Conservation (phyloP, 1,139 yeast species). For the Scheffersomyces lignicola region DNA sequence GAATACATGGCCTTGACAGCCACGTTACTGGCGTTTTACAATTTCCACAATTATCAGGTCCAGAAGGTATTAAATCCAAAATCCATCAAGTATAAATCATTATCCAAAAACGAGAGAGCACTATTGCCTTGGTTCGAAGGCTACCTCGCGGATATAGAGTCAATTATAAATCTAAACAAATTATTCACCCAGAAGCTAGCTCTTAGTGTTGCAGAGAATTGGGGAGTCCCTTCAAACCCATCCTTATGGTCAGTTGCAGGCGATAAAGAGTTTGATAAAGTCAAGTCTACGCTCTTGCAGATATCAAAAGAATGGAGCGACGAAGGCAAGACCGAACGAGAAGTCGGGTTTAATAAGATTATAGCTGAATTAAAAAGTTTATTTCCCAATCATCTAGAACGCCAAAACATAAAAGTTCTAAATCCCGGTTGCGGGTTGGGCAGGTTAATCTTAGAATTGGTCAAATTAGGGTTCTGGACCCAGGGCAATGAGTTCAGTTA, state of each 20-base stretch:
- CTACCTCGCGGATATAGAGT: constrained; percentile 45
- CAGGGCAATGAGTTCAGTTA: constrained; percentile 86
- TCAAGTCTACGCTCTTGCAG: constrained; percentile 62
- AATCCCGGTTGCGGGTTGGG: constrained; percentile 90
- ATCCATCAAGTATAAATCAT: constrained; percentile 24
- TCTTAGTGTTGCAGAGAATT: constrained; percentile 43
- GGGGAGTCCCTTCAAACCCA: constrained; percentile 52
- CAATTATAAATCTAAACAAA: constrained; percentile 51
- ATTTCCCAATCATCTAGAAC: constrained; percentile 40
- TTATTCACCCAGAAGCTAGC: constrained; percentile 51
- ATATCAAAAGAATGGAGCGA: constrained; percentile 74
- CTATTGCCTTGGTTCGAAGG: constrained; percentile 53
- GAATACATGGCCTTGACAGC: constrained; percentile 41
- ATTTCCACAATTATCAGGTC: constrained; percentile 35
- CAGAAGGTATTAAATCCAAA: constrained; percentile 39
- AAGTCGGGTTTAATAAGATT: constrained; percentile 45
- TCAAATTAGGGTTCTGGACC: constrained; percentile 64
- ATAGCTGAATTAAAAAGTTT: constrained; percentile 40
- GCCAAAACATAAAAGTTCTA: constrained; percentile 49
- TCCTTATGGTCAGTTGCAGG: constrained; percentile 47
- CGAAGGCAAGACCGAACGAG: constrained; percentile 59
- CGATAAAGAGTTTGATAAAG: constrained; percentile 57
- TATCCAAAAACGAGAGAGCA: constrained; percentile 40
- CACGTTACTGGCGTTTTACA: constrained; percentile 37
- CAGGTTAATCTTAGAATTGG: constrained; percentile 71